These are phyloP conservation scores for Nicotiana rustica DNA, from an alignment of 305 asterid genomes.

Conservation along the genomic window DNA sequence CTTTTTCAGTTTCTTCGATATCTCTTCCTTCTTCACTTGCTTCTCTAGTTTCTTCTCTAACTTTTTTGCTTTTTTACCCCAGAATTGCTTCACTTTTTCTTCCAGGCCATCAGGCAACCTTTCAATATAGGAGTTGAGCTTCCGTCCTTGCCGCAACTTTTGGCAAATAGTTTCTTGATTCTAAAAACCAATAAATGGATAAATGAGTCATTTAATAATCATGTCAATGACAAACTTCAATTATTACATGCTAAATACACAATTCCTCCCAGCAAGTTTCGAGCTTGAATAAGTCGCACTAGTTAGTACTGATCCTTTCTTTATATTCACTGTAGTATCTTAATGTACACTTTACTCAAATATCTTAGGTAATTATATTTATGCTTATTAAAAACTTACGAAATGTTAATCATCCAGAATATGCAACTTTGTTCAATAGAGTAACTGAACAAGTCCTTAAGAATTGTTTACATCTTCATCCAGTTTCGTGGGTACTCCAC, in stretches of 20 bases:
- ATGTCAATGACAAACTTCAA: not conserved
- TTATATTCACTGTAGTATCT: not conserved
- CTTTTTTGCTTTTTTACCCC: slow-evolving; percentile 43
- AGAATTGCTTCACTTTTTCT: slow-evolving; percentile 63
- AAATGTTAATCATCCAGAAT: not conserved
- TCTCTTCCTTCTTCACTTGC: slow-evolving; percentile 43
- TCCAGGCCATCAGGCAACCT: slow-evolving; percentile 83
- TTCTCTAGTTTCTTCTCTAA: slow-evolving; percentile 38
- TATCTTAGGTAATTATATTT: slow-evolving; percentile 3
- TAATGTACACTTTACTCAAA: not conserved
- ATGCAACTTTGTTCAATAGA: slow-evolving; percentile 3
- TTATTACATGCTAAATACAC: not conserved
- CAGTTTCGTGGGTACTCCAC: slow-evolving; percentile 12
- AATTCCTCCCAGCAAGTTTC: not conserved
- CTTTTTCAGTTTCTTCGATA: slow-evolving; percentile 40
- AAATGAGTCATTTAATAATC: not conserved
- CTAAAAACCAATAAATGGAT: slow-evolving; percentile 53
- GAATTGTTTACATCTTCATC: not conserved
- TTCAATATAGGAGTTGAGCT: slow-evolving; percentile 66
- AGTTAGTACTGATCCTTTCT: not conserved
- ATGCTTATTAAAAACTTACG: not conserved
- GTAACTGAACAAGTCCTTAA: not conserved
- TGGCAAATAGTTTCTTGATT: slow-evolving; percentile 73
- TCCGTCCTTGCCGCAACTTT: slow-evolving; percentile 57
- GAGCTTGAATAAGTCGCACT: not conserved